A percentile compares a stretch with the other conserved stretches of the same genome.
These are phyloP conservation scores for Selaginella moellendorffii DNA, from an alignment of 75 land plant species.

Conservation along the genomic window DNA sequence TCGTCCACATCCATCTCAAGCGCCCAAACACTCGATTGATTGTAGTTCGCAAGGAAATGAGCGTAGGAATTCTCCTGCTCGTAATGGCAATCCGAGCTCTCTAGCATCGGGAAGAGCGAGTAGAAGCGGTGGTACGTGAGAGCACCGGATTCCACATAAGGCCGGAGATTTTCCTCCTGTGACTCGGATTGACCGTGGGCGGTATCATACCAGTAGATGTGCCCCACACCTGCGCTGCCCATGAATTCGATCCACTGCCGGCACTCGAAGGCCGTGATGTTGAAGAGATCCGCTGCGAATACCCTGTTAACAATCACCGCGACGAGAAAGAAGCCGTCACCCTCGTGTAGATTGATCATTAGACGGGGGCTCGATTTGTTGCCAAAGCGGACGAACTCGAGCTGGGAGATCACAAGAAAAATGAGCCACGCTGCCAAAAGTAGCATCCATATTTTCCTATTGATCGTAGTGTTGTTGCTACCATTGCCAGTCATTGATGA, in stretches of 20 bases:
- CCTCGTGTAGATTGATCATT: too few relatives aligned
- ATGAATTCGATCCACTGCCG: slow-evolving; percentile 18
- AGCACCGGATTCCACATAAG: slow-evolving; percentile 3
- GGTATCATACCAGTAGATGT: slow-evolving; percentile 16
- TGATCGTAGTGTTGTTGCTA: too few relatives aligned
- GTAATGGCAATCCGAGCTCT: slow-evolving; percentile 5
- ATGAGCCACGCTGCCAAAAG: too few relatives aligned
- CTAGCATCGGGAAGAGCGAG: too few relatives aligned
- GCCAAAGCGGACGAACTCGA: too few relatives aligned
- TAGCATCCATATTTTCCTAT: too few relatives aligned
- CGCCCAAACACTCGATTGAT: too few relatives aligned
- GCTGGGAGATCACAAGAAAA: too few relatives aligned
- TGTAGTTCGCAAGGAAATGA: slow-evolving; percentile 9
- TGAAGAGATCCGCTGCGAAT: slow-evolving; percentile 7
- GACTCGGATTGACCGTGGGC: slow-evolving; percentile 8
- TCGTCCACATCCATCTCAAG: too few relatives aligned
- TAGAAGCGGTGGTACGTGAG: slow-evolving; percentile 15
- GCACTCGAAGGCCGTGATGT: slow-evolving; percentile 8
- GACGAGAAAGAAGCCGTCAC: slow-evolving; percentile 8
- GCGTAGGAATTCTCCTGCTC: slow-evolving; percentile 15
- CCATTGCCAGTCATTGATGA: too few relatives aligned
- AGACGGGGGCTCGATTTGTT: too few relatives aligned
- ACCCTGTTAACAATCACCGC: slow-evolving; percentile 18
- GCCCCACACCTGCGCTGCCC: slow-evolving; percentile 16
- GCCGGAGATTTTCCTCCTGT: background rate